These are phyloP conservation scores for Colletotrichum costaricense DNA, from an alignment of 2,329 filamentous ascomycete species.

Conservation along the genomic window DNA sequence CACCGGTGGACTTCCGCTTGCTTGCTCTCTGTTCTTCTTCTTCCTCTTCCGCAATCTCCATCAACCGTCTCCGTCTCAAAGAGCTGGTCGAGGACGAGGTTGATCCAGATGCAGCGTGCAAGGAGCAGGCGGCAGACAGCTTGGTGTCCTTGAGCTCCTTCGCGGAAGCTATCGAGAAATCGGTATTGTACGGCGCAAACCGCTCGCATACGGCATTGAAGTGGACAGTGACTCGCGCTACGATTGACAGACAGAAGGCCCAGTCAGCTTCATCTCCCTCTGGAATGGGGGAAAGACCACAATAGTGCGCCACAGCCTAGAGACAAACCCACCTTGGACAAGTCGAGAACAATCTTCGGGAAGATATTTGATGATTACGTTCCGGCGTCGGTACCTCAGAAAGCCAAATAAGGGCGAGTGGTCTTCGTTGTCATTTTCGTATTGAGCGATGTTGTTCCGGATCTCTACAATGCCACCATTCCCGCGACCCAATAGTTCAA, in stretches of 20 bases:
- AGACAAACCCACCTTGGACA: slow-evolving; percentile 79
- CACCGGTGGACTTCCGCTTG: slow-evolving; percentile 68
- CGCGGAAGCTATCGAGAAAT: slow-evolving; percentile 79
- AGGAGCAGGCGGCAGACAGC: slow-evolving; percentile 86
- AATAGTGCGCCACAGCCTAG: slow-evolving; percentile 12
- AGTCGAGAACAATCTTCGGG: slow-evolving; percentile 91
- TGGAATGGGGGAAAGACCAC: slow-evolving; percentile 21
- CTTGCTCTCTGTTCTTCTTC: slow-evolving; percentile 76
- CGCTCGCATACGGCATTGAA: slow-evolving; percentile 75
- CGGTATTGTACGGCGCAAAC: slow-evolving; percentile 88
- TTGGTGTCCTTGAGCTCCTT: slow-evolving; percentile 89
- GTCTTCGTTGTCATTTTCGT: slow-evolving; percentile 68
- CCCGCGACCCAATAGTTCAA: slow-evolving; percentile 82
- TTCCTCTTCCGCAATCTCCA: slow-evolving; percentile 94
- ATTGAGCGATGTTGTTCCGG: slow-evolving; percentile 79
- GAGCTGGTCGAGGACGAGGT: slow-evolving; percentile 88
- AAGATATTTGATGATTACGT: slow-evolving; percentile 91
- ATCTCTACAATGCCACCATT: slow-evolving; percentile 87
- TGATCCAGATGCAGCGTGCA: slow-evolving; percentile 89
- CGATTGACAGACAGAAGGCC: slow-evolving; percentile 25
- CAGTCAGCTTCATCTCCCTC: slow-evolving; percentile 30
- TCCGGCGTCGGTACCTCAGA: slow-evolving; percentile 87
- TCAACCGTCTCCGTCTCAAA: slow-evolving; percentile 78
- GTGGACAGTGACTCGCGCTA: slow-evolving; percentile 85
- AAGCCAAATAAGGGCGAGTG: slow-evolving; percentile 92